phyloP scores from a whole-genome alignment of 2,329 filamentous ascomycete species.

The Aspergillus sp. region DNA sequence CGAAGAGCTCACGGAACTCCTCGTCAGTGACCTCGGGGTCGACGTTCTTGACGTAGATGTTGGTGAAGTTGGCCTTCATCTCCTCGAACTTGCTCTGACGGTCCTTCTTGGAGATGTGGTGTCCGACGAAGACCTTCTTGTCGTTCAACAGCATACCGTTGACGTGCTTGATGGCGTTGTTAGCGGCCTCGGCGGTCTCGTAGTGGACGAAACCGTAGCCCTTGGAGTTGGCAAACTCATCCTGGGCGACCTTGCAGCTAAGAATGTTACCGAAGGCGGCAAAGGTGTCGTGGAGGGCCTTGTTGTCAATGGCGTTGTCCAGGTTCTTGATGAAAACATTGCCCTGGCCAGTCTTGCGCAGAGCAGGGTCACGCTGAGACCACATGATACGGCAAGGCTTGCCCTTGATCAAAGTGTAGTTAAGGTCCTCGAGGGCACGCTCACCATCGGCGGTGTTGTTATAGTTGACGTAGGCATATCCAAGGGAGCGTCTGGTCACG shows the following conservation, averaged over 20 bases:
- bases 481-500: slow-evolving; percentile 95
- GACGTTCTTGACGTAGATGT: slow-evolving; percentile 99
- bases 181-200: slow-evolving; percentile 96
- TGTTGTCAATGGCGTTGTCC: slow-evolving; percentile 98
- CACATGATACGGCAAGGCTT: slow-evolving; percentile 99
- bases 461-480: slow-evolving; percentile 99
- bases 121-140: slow-evolving; percentile 99
- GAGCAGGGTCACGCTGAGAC: slow-evolving; percentile 97
- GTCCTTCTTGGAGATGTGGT: slow-evolving; percentile 99
- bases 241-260: slow-evolving; percentile 98
- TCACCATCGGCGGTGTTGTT: slow-evolving; percentile 95
- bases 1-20: slow-evolving; percentile 89
- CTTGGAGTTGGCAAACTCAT: slow-evolving; percentile 95
- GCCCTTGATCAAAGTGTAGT: slow-evolving; percentile 99
- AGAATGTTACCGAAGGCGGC: slow-evolving; percentile 98
- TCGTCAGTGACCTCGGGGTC: slow-evolving; percentile 79
- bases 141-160: slow-evolving; percentile 99
- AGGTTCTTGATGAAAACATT: slow-evolving; percentile 99
- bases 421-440: slow-evolving; percentile 97
- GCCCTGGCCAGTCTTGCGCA: slow-evolving; percentile 98
- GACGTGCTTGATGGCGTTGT: slow-evolving; percentile 97
- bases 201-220: slow-evolving; percentile 99
- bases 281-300: slow-evolving; percentile 99
- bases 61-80: slow-evolving; percentile 99
- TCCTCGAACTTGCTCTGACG: slow-evolving; percentile 99